Percentiles rank a stretch among this genome's conserved stretches.
Evolutionary conservation across 495 filamentous ascomycete species (phyloP).

Genomic region (Melanomma pulvis-pyrius): DNA sequence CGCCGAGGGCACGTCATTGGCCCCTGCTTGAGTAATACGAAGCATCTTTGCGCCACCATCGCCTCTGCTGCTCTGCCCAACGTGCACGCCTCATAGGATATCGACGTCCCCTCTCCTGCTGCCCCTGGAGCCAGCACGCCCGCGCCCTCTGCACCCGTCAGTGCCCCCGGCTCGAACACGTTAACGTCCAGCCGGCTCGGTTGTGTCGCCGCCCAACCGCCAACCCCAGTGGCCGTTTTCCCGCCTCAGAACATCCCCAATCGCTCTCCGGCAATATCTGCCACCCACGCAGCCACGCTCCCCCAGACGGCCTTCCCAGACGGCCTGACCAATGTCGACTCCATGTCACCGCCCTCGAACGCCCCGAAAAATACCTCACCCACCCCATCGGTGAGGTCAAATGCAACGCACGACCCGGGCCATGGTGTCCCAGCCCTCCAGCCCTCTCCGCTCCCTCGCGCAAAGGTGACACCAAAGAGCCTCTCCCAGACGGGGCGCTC

Average conservation of each 20-base stretch:
- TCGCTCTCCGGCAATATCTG: constrained; percentile 30
- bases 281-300: constrained; percentile 34
- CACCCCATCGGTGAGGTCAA: constrained; percentile 39
- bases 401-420: constrained; percentile 19
- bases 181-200: constrained; percentile 1
- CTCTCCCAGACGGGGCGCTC: constrained; percentile 38
- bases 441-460: constrained; percentile 1
- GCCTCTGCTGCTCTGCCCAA: not conserved
- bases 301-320: constrained; percentile 18
- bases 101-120: constrained; percentile 5
- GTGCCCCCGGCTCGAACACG: not conserved
- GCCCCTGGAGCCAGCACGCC: constrained; percentile 13
- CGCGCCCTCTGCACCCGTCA: constrained; percentile 4
- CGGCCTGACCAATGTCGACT: constrained; percentile 43
- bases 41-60: not conserved
- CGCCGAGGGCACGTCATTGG: constrained; percentile 7
- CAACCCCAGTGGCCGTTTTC: constrained; percentile 5
- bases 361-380: constrained; percentile 38
- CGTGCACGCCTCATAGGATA: constrained; percentile 16
- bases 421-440: constrained; percentile 17
- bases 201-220: constrained; percentile 4
- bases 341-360: constrained; percentile 39
- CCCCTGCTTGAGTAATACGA: not conserved
- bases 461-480: constrained; percentile 34
- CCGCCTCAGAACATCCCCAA: not conserved